Conservation (phyloP, 345 rosid genomes). For the Eucalyptus brandiana region DNA sequence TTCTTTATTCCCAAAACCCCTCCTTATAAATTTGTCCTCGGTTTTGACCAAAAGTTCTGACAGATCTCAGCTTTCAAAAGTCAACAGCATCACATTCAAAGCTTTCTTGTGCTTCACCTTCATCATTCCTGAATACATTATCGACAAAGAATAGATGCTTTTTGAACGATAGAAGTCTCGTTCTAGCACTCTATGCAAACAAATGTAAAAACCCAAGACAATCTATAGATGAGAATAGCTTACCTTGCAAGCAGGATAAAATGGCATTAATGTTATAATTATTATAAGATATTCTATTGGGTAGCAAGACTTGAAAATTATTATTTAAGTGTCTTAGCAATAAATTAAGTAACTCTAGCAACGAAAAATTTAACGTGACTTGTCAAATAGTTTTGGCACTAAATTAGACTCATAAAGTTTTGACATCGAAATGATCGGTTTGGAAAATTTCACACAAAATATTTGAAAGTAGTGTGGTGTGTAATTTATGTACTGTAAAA, state of each 20-base stretch:
- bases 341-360: no score
- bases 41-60: no score
- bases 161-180: not conserved
- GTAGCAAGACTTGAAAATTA: no score
- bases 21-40: no score
- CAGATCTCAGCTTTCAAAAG: no score
- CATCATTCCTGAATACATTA: not conserved
- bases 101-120: not conserved
- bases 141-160: not conserved
- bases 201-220: not conserved
- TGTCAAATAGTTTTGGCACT: not conserved
- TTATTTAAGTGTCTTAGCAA: no score
- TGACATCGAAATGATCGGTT: not conserved
- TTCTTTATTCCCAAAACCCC: no score
- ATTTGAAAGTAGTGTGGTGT: not conserved
- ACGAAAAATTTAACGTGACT: no score
- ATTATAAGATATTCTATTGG: no score
- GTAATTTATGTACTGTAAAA: not conserved
- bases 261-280: not conserved
- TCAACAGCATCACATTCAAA: no score
- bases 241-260: not conserved
- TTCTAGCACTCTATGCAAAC: not conserved
- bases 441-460: not conserved
- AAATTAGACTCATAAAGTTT: not conserved
- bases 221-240: not conserved